Percentiles rank a stretch among this genome's conserved stretches.
phyloP scores from a whole-genome alignment of 139 green algal genomes.

The Tetradesmus obliquus region DNA sequence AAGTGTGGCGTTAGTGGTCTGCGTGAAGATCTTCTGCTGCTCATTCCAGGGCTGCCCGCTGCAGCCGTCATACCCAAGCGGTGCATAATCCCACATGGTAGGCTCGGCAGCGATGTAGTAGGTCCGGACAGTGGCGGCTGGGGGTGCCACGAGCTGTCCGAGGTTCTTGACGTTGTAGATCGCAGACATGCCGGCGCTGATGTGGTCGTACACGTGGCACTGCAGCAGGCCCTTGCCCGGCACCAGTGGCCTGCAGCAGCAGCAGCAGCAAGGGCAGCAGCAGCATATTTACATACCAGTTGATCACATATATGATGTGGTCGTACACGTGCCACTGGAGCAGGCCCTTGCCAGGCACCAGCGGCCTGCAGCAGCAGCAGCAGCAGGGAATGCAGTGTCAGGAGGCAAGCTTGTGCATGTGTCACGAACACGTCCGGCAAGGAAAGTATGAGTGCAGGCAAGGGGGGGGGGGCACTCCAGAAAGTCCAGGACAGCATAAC shows the following conservation, averaged over 20 bases:
- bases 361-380: conserved; percentile 21
- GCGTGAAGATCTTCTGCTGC: conserved; percentile 21
- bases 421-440: too few relatives aligned
- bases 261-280: not conserved
- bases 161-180: conserved; percentile 47
- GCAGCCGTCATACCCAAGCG: conserved; percentile 40
- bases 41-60: conserved; percentile 44
- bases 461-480: too few relatives aligned
- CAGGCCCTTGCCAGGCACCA: conserved; percentile 45
- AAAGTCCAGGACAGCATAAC: too few relatives aligned
- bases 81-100: conserved; percentile 51
- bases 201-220: conserved; percentile 79
- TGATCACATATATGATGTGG: not conserved
- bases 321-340: conserved; percentile 71
- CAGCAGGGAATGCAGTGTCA: not conserved
- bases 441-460: too few relatives aligned
- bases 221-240: conserved; percentile 57
- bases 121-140: conserved; percentile 10
- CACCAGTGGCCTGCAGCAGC: conserved; percentile 38
- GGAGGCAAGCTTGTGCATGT: not conserved
- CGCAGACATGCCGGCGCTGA: conserved; percentile 69
- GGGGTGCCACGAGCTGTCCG: not conserved
- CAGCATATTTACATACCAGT: not conserved
- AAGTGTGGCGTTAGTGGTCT: conserved; percentile 52
- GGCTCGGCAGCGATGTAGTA: conserved; percentile 67